Conservation (phyloP, 768 basidiomycete genomes). For the Kondoa malvinella region DNA sequence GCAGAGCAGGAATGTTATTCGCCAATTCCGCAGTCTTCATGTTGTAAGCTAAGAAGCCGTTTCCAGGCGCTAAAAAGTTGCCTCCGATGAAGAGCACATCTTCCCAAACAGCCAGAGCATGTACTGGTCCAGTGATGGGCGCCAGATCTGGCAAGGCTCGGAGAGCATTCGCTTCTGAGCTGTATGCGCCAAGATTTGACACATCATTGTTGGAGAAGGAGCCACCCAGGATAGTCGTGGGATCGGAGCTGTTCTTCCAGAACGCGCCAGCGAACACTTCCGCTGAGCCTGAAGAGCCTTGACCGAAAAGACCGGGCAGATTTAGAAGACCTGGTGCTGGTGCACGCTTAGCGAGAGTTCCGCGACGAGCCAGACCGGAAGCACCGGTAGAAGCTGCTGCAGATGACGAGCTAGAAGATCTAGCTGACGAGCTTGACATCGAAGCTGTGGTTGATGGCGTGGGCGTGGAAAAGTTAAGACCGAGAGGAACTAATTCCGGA, state of each 20-base stretch:
- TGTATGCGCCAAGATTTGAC: constrained; percentile 41
- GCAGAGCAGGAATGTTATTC: constrained; percentile 45
- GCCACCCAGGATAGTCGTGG: constrained; percentile 68
- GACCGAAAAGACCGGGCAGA: background rate
- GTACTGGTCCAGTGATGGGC: constrained; percentile 53
- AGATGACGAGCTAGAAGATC: background rate
- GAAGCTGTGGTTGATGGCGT: constrained; percentile 31
- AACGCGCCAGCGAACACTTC: constrained; percentile 71
- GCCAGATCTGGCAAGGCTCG: constrained; percentile 45
- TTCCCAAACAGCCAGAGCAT: constrained; percentile 54
- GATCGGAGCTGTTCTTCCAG: constrained; percentile 60
- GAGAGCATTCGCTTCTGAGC: constrained; percentile 40
- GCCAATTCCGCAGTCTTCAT: constrained; percentile 50
- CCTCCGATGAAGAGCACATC: constrained; percentile 66
- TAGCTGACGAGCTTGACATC: constrained; percentile 35
- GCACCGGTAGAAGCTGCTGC: constrained; percentile 38
- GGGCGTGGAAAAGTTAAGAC: constrained; percentile 17
- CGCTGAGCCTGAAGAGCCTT: constrained; percentile 32
- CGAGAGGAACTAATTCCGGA: constrained; percentile 13
- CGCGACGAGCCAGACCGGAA: constrained; percentile 15
- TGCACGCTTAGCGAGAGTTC: background rate
- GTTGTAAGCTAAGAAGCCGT: constrained; percentile 63
- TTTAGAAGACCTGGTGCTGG: background rate
- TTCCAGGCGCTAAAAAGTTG: constrained; percentile 49
- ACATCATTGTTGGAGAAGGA: constrained; percentile 48